Evolutionary conservation across 1,284 basidiomycete genomes (phyloP).

Genomic region (Phylloboletellus chloephorus): DNA sequence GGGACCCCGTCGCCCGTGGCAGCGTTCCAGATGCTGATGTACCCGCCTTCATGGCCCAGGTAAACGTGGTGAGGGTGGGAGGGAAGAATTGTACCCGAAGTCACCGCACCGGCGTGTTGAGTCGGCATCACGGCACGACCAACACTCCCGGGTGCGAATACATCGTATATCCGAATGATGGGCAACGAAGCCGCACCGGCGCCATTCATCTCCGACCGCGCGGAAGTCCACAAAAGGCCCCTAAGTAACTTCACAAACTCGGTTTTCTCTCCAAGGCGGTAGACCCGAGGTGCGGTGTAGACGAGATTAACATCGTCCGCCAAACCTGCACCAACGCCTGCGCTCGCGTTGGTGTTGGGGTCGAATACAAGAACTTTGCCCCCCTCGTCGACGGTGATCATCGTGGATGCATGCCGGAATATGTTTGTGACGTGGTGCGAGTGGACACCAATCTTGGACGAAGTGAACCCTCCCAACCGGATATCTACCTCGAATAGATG

Average conservation of each 20-base stretch:
- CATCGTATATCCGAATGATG: constrained; percentile 74
- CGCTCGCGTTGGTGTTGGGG: constrained; percentile 30
- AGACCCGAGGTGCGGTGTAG: constrained; percentile 51
- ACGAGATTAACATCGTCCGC: constrained; percentile 36
- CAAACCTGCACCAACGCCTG: constrained; percentile 32
- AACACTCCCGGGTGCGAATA: constrained; percentile 49
- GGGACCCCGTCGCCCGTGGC: constrained; percentile 47
- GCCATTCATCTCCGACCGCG: constrained; percentile 45
- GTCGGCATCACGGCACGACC: constrained; percentile 48
- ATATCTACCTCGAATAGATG: constrained; percentile 80
- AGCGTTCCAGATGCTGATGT: constrained; percentile 73
- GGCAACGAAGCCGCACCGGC: constrained; percentile 50
- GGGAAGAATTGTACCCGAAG: constrained; percentile 74
- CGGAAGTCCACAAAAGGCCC: constrained; percentile 77
- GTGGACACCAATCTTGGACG: constrained; percentile 59
- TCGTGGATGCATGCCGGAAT: constrained; percentile 58
- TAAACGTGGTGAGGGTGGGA: constrained; percentile 65
- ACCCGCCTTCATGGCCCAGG: constrained; percentile 93
- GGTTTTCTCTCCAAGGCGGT: constrained; percentile 75
- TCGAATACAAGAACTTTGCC: constrained; percentile 79
- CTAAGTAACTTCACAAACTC: constrained; percentile 72
- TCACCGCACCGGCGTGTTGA: constrained; percentile 75
- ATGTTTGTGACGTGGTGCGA: constrained; percentile 64
- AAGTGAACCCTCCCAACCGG: constrained; percentile 49
- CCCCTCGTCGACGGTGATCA: constrained; percentile 78